These are phyloP conservation scores for Aspergillus avenaceus DNA, from an alignment of 495 filamentous ascomycete species.

Conservation along the genomic window DNA sequence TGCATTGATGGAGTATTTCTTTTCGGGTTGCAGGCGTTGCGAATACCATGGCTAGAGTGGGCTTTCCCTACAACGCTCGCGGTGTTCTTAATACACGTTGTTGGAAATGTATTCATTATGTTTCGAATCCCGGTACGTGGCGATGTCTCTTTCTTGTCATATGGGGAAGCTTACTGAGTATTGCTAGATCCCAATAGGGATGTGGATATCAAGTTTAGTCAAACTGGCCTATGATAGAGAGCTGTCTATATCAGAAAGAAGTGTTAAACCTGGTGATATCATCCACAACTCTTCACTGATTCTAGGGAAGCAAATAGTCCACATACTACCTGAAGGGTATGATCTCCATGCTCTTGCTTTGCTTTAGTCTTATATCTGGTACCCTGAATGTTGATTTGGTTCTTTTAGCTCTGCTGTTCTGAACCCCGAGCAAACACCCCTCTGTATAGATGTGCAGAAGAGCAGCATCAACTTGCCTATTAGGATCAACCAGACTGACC, in stretches of 20 bases:
- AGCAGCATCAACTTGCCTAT: conserved; percentile 70
- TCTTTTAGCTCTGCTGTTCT: conserved; percentile 70
- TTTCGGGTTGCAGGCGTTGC: conserved; percentile 75
- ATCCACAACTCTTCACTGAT: conserved; percentile 89
- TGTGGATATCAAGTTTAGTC: conserved; percentile 62
- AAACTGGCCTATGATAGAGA: conserved; percentile 86
- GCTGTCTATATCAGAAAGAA: conserved; percentile 80
- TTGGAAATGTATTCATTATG: conserved; percentile 81
- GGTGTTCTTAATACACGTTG: conserved; percentile 62
- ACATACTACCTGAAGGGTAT: conserved; percentile 93
- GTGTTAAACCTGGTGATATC: conserved; percentile 80
- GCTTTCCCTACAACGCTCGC: conserved; percentile 63
- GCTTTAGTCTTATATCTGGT: background rate
- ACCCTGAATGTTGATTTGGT: too few species aligned
- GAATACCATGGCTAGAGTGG: conserved; percentile 95
- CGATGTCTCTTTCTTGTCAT: conserved; percentile 8
- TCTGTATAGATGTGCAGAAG: conserved; percentile 67
- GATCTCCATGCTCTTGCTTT: conserved; percentile 24
- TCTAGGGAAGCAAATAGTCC: conserved; percentile 90
- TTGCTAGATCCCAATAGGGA: conserved; percentile 56
- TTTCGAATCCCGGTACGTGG: conserved; percentile 74
- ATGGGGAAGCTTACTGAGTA: conserved; percentile 16
- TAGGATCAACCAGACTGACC: conserved; percentile 86
- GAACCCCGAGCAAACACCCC: conserved; percentile 71
- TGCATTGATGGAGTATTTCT: conserved; percentile 77